These are phyloP conservation scores for Lanmaoa rubissima DNA, from an alignment of 768 basidiomycete genomes.

Conservation along the genomic window DNA sequence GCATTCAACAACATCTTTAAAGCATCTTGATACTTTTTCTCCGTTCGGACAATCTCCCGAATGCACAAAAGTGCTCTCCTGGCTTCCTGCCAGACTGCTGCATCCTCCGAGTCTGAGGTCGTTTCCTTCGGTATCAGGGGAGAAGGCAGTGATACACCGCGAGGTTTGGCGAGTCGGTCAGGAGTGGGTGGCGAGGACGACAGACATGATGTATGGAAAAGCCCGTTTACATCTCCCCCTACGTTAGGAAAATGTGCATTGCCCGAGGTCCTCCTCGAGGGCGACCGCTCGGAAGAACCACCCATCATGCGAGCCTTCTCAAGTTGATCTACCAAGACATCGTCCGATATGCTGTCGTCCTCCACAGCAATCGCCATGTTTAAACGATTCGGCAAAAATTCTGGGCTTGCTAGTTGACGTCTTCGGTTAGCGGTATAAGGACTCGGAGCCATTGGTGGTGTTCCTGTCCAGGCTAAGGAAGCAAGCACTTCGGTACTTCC, in stretches of 20 bases:
- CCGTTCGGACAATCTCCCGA: conserved; percentile 49
- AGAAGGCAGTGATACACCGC: background rate
- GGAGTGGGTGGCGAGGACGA: background rate
- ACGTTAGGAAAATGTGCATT: background rate
- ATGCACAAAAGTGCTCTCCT: conserved; percentile 43
- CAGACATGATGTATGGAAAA: background rate
- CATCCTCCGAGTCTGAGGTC: conserved; percentile 21
- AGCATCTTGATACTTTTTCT: conserved; percentile 42
- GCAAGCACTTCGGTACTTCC: conserved; percentile 28
- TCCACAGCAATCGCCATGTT: conserved; percentile 47
- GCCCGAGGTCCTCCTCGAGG: background rate
- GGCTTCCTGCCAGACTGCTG: conserved; percentile 35
- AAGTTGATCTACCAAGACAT: conserved; percentile 46
- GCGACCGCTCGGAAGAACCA: background rate
- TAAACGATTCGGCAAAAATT: conserved; percentile 7
- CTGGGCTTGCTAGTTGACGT: background rate
- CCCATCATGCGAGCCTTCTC: conserved; percentile 41
- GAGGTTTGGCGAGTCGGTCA: background rate
- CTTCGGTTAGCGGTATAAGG: background rate
- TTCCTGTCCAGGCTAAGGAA: conserved; percentile 35
- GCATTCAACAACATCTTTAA: conserved; percentile 37
- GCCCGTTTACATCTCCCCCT: background rate
- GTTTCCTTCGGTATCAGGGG: conserved; percentile 4
- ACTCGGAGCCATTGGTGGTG: background rate
- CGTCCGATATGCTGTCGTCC: conserved; percentile 50